Base-by-base conservation (phyloP, 1,284 basidiomycete genomes). In the Apiotrichum veenhuisii region DNA sequence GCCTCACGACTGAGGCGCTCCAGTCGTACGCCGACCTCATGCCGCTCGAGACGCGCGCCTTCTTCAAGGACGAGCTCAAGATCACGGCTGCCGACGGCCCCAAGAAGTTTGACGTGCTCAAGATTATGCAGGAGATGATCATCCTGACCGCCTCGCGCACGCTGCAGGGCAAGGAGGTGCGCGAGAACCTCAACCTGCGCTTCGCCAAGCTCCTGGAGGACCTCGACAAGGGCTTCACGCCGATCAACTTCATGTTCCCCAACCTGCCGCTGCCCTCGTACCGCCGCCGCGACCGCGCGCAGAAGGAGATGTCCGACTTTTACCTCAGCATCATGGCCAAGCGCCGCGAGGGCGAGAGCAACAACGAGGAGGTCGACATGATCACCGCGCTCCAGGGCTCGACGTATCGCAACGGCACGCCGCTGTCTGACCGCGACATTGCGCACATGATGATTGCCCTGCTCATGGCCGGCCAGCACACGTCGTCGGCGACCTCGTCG, bases 401-500 rank as follows among this genome's bases (percentile, higher is more conserved):
- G 72, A 84, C 80, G 50, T 98, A 99, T 80, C 89, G 91, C 68
- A 83, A 87, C 70, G 96, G 96, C 48, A 81, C 84, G 41, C 73
- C 81, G 1, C 82, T 98, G 34, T 83, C 82, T 50, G 91, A 98
- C 71, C 86, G 89, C 64, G 93, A 98, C 76, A 88, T 98, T 62
- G 92, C 96, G 0, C 62, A 63, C 62, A 63, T 63, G 55, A 60
- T 63, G 58, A 94, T 93, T 66, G 91, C 91, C 22, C 82, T 94
- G 46, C 84, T 95, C 62, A 94, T 95, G 92, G 95, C 95, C 40
- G 96, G 96, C 26, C 96, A 99, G 78, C 96, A 98, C 79, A 99
- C 96, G 0, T 91, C 88, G 66, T 94, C 92, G 20, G 89, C 95
- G 0, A 90, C 91, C 12, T 85, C 86, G 25, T 87, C 91, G 5